Evolutionary conservation across 805 yeast species (phyloP).

Genomic region (Starmera caribaea): DNA sequence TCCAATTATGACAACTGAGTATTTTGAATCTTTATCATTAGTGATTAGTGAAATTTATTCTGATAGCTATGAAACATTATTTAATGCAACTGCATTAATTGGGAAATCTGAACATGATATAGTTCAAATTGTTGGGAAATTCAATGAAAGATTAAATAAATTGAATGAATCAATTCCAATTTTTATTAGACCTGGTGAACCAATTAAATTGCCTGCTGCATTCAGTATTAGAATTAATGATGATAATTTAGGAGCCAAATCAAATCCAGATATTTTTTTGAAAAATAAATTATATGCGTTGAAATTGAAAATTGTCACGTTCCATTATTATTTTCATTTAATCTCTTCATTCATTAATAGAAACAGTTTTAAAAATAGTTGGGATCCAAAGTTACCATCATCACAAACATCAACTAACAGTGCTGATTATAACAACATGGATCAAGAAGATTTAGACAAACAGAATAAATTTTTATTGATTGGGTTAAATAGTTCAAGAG

Average conservation of each 20-base stretch:
- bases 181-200: conserved; percentile 7
- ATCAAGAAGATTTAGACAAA: too few species aligned
- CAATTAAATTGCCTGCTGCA: conserved; percentile 1
- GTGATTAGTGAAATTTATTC: conserved; percentile 2
- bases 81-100: conserved; percentile 6
- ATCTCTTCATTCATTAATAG: conserved; percentile 5
- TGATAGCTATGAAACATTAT: conserved; percentile 2
- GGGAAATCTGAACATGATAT: conserved; percentile 3
- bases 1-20: neutral
- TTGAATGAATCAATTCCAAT: conserved; percentile 3
- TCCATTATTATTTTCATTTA: conserved; percentile 5
- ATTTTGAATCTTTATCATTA: conserved; percentile 1
- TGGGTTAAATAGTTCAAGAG: neutral
- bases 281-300: neutral
- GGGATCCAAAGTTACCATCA: neutral
- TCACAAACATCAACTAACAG: too few species aligned
- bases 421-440: too few species aligned
- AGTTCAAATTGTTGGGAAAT: neutral
- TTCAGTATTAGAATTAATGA: neutral
- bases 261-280: too few species aligned
- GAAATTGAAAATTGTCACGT: conserved; percentile 2
- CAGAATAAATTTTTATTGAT: too few species aligned
- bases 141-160: conserved; percentile 3
- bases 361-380: conserved; percentile 3
- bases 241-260: too few species aligned